phyloP scores from a whole-genome alignment of 148 eudicot genomes.

The Vaccinium macrocarpon region DNA sequence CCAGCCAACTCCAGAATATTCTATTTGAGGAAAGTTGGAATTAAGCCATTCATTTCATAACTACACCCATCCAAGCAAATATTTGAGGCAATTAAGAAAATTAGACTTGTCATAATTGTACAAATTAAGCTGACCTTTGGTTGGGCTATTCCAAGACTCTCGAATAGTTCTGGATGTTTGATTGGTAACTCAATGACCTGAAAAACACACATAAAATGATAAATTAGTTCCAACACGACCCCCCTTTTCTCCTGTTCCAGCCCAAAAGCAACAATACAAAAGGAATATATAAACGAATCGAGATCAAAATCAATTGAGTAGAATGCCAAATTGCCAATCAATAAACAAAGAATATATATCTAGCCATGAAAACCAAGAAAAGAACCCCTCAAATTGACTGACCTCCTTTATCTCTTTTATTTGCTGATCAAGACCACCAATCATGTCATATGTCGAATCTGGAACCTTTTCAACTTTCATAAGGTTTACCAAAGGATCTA shows the following conservation, averaged over 20 bases:
- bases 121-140: slow-evolving; percentile 49
- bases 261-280: neutral
- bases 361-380: neutral
- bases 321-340: neutral
- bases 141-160: slow-evolving; percentile 86
- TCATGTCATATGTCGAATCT: slow-evolving; percentile 80
- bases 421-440: slow-evolving; percentile 78
- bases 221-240: neutral
- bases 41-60: slow-evolving; percentile 14
- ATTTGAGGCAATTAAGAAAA: slow-evolving; percentile 24
- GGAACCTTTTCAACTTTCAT: slow-evolving; percentile 90
- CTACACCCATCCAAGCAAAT: slow-evolving; percentile 68
- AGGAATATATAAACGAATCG: neutral
- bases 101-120: slow-evolving; percentile 61
- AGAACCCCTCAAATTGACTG: neutral
- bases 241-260: too few species aligned
- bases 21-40: slow-evolving; percentile 36
- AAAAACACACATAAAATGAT: neutral
- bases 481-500: slow-evolving; percentile 74
- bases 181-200: slow-evolving; percentile 84
- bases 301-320: neutral
- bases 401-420: slow-evolving; percentile 88
- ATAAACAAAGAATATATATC: neutral
- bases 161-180: slow-evolving; percentile 73
- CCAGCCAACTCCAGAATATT: neutral